Conservation (phyloP, 495 filamentous ascomycete species). For the Tuber umbilicatum region DNA sequence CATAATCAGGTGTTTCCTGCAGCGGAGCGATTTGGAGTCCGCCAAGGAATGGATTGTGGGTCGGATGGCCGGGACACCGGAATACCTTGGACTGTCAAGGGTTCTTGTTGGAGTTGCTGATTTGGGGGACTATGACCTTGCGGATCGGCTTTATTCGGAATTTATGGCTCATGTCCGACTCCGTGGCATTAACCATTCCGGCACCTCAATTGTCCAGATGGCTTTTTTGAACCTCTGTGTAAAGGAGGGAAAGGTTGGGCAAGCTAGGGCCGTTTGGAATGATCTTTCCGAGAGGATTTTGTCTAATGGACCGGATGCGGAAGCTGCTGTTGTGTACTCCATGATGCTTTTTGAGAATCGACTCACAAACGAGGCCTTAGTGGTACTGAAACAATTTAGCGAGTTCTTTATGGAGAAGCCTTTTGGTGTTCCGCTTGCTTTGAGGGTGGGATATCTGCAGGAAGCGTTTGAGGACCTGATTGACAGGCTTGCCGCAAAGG, state of each 20-base stretch:
- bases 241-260: constrained; percentile 67
- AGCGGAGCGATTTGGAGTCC: constrained; percentile 39
- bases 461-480: constrained; percentile 48
- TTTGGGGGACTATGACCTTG: constrained; percentile 61
- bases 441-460: constrained; percentile 41
- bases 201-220: constrained; percentile 60
- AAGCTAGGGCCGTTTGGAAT: constrained; percentile 50
- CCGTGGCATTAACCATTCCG: constrained; percentile 48
- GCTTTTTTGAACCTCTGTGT: constrained; percentile 79
- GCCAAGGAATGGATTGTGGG: constrained; percentile 35
- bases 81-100: constrained; percentile 24
- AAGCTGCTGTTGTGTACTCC: constrained; percentile 61
- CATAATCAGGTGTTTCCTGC: constrained; percentile 68
- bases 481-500: constrained; percentile 54
- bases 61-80: constrained; percentile 13
- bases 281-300: constrained; percentile 61
- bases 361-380: constrained; percentile 65
- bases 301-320: constrained; percentile 54
- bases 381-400: constrained; percentile 78
- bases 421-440: constrained; percentile 55
- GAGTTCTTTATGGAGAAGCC: constrained; percentile 72
- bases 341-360: constrained; percentile 76
- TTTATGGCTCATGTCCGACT: constrained; percentile 56
- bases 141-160: constrained; percentile 42
- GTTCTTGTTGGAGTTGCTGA: constrained; percentile 63